Evolutionary conservation across 306 rosid species (phyloP).

Genomic region (Trifolium pratense): DNA sequence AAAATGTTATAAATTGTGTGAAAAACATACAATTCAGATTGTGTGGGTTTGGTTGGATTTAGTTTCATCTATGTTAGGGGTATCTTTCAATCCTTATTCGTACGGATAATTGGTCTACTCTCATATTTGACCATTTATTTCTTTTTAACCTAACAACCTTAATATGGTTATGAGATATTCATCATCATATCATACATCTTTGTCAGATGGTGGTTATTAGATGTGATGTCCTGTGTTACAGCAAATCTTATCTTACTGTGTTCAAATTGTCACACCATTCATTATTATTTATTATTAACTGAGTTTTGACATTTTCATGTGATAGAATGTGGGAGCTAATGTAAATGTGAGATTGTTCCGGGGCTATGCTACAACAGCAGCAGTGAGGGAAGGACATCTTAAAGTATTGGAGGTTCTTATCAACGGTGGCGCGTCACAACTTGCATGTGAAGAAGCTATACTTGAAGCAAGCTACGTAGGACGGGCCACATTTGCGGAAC

Average conservation of each 20-base stretch:
- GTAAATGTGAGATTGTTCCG: constrained; percentile 64
- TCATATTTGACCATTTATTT: constrained; percentile 15
- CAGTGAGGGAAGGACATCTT: constrained; percentile 61
- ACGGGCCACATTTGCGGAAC: constrained; percentile 49
- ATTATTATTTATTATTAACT: neutral
- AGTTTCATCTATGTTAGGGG: constrained; percentile 17
- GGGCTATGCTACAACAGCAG: constrained; percentile 65
- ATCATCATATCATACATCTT: constrained; percentile 13
- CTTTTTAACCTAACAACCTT: neutral
- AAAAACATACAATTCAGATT: neutral
- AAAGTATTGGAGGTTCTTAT: constrained; percentile 57
- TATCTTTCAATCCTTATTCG: constrained; percentile 34
- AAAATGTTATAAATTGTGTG: neutral
- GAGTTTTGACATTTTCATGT: constrained; percentile 10
- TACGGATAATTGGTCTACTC: constrained; percentile 31
- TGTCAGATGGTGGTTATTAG: constrained; percentile 35
- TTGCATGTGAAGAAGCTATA: constrained; percentile 74
- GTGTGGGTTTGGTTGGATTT: constrained; percentile 30
- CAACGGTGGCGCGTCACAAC: constrained; percentile 61
- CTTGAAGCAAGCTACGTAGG: constrained; percentile 69
- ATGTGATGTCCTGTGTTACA: constrained; percentile 24
- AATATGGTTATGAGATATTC: neutral
- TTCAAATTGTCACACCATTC: constrained; percentile 6
- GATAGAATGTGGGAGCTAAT: constrained; percentile 59
- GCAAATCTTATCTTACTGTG: neutral